Evolutionary conservation across 306 rosid species (phyloP).

Genomic region (Astragalus glycyphyllos): DNA sequence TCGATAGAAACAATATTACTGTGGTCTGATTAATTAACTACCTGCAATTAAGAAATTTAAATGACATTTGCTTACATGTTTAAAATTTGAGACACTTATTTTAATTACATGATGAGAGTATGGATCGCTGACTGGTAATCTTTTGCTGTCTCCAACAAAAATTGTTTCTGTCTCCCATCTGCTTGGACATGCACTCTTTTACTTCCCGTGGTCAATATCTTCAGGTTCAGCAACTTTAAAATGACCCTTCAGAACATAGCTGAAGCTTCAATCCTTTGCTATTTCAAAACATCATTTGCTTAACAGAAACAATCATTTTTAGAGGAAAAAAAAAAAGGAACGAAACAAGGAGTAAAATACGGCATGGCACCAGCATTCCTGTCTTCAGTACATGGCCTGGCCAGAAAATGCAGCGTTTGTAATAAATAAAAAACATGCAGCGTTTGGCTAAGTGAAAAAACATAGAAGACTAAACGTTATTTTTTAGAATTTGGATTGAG

Average conservation of each 20-base stretch:
- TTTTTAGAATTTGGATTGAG: too few relatives aligned
- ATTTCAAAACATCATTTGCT: constrained; percentile 1
- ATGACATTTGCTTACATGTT: background rate
- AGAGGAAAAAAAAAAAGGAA: background rate
- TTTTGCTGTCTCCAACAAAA: background rate
- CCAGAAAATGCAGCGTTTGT: background rate
- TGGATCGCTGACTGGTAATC: constrained; percentile 2
- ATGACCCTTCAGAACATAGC: constrained; percentile 9
- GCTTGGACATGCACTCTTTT: background rate
- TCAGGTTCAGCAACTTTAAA: constrained; percentile 13
- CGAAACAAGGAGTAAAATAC: constrained; percentile 16
- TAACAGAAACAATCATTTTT: background rate
- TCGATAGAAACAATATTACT: background rate
- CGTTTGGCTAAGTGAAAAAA: background rate
- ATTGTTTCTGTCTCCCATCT: background rate
- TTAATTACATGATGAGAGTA: background rate
- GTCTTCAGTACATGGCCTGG: too few relatives aligned
- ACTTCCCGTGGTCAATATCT: constrained; percentile 5
- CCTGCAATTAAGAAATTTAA: background rate
- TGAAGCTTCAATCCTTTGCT: background rate
- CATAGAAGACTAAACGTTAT: background rate
- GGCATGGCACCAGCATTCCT: constrained; percentile 9
- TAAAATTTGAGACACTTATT: background rate
- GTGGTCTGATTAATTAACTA: background rate
- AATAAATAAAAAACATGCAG: too few relatives aligned